Percentiles rank a stretch among this genome's conserved stretches.
Evolutionary conservation across 2,329 filamentous ascomycete genomes (phyloP).

Genomic region (Tolypocladium endophyticum): DNA sequence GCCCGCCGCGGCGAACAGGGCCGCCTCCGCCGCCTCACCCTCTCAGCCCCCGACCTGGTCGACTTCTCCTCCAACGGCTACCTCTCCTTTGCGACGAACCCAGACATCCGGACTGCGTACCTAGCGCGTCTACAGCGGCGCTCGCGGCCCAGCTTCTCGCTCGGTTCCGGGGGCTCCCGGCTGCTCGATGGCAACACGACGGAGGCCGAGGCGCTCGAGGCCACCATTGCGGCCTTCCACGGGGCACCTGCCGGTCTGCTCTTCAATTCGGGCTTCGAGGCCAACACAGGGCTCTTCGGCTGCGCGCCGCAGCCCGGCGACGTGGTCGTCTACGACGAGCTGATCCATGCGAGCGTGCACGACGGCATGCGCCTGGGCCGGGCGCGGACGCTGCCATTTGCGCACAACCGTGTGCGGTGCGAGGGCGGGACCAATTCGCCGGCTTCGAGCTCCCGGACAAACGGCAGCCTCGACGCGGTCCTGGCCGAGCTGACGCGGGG

Average conservation of each 20-base stretch:
- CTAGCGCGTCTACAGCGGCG: slow-evolving; percentile 29
- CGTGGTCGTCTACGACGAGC: slow-evolving; percentile 59
- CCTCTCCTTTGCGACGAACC: slow-evolving; percentile 57
- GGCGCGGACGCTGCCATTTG: slow-evolving; percentile 40
- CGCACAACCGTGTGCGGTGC: slow-evolving; percentile 40
- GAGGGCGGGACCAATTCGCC: neutral
- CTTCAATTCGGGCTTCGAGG: slow-evolving; percentile 54
- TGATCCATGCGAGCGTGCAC: slow-evolving; percentile 69
- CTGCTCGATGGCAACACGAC: slow-evolving; percentile 40
- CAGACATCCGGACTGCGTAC: slow-evolving; percentile 50
- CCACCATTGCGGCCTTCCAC: slow-evolving; percentile 36
- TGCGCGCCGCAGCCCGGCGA: slow-evolving; percentile 51
- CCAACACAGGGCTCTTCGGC: slow-evolving; percentile 53
- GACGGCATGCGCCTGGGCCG: slow-evolving; percentile 63
- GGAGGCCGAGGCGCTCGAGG: slow-evolving; percentile 34
- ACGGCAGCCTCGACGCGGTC: slow-evolving; percentile 14
- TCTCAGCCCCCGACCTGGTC: slow-evolving; percentile 55
- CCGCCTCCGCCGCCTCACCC: slow-evolving; percentile 33
- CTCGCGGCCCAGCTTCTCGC: slow-evolving; percentile 3
- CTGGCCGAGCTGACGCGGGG: slow-evolving; percentile 20
- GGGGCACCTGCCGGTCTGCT: slow-evolving; percentile 32
- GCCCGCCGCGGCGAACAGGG: slow-evolving; percentile 18
- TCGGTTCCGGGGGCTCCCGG: slow-evolving; percentile 43
- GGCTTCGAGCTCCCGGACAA: neutral
- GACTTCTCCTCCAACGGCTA: slow-evolving; percentile 76